These are phyloP conservation scores for Daldinia grandis DNA, from an alignment of 495 filamentous ascomycete species.

Conservation along the genomic window DNA sequence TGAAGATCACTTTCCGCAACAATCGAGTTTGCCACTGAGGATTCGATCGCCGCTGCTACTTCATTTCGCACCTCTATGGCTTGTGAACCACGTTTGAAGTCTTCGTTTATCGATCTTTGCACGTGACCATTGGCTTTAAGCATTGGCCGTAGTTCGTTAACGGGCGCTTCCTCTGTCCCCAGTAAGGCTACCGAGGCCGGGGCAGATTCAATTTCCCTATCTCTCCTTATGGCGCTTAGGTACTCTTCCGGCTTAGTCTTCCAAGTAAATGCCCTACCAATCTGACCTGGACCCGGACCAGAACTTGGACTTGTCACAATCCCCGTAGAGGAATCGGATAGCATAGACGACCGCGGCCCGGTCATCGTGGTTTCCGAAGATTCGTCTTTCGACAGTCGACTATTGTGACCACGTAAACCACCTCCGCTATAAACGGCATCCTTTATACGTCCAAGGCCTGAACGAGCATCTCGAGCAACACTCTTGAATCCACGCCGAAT, in stretches of 20 bases:
- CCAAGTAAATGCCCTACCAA: slow-evolving; percentile 62
- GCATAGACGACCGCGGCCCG: slow-evolving; percentile 49
- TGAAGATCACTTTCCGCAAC: slow-evolving; percentile 56
- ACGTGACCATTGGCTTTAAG: slow-evolving; percentile 21
- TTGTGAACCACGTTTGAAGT: slow-evolving; percentile 34
- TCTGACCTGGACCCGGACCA: slow-evolving; percentile 31
- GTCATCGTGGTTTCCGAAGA: slow-evolving; percentile 46
- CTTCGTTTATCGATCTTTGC: slow-evolving; percentile 26
- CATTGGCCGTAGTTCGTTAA: slow-evolving; percentile 17
- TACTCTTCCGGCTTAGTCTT: slow-evolving; percentile 66
- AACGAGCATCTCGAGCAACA: slow-evolving; percentile 83
- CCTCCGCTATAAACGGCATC: slow-evolving; percentile 73
- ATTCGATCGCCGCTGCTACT: slow-evolving; percentile 30
- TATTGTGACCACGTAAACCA: slow-evolving; percentile 57
- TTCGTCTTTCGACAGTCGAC: slow-evolving; percentile 59
- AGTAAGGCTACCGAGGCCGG: slow-evolving; percentile 27
- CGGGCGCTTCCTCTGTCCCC: slow-evolving; percentile 21
- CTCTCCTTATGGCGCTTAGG: slow-evolving; percentile 49
- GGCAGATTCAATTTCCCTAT: slow-evolving; percentile 41
- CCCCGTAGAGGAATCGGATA: slow-evolving; percentile 48
- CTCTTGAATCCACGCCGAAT: slow-evolving; percentile 76
- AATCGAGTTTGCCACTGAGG: slow-evolving; percentile 54
- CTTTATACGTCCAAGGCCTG: slow-evolving; percentile 83
- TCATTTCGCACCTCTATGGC: slow-evolving; percentile 32
- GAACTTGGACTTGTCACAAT: slow-evolving; percentile 32